phyloP scores from a whole-genome alignment of 805 yeast species.

The Sugiyamaella floridensis region DNA sequence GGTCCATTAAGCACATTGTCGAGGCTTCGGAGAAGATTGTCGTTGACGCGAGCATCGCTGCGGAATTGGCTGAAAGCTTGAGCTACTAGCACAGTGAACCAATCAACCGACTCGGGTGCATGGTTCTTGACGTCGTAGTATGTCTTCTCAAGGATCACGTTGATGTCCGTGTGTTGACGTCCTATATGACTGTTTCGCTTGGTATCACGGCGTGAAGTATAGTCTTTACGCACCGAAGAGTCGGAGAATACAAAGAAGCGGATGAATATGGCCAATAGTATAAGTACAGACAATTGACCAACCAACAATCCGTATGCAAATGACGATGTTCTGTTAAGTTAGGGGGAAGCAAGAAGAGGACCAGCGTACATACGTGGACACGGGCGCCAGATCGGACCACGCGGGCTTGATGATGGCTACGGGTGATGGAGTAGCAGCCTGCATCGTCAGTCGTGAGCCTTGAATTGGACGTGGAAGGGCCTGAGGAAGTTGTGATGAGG shows the following conservation, averaged over 20 bases:
- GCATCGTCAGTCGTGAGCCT: not conserved
- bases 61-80: constrained; percentile 83
- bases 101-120: constrained; percentile 83
- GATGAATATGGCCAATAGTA: constrained; percentile 32
- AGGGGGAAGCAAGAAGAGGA: not conserved
- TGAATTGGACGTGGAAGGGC: not conserved
- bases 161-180: constrained; percentile 19
- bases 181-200: not conserved
- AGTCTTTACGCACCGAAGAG: constrained; percentile 24
- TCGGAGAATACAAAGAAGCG: constrained; percentile 39
- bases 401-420: not conserved
- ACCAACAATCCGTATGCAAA: constrained; percentile 33
- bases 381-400: not conserved
- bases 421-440: not conserved
- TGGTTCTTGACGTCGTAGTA: constrained; percentile 87
- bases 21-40: constrained; percentile 75
- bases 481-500: not conserved
- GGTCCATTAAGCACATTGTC: constrained; percentile 55
- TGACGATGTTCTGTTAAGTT: constrained; percentile 13
- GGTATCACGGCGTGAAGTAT: constrained; percentile 6
- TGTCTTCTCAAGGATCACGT: constrained; percentile 73
- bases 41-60: constrained; percentile 78
- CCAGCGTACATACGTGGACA: not conserved
- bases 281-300: constrained; percentile 36
- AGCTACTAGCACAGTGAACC: constrained; percentile 93